phyloP scores from a whole-genome alignment of 108 stramenopile genomes.

The Stephanodiscus minutulus region DNA sequence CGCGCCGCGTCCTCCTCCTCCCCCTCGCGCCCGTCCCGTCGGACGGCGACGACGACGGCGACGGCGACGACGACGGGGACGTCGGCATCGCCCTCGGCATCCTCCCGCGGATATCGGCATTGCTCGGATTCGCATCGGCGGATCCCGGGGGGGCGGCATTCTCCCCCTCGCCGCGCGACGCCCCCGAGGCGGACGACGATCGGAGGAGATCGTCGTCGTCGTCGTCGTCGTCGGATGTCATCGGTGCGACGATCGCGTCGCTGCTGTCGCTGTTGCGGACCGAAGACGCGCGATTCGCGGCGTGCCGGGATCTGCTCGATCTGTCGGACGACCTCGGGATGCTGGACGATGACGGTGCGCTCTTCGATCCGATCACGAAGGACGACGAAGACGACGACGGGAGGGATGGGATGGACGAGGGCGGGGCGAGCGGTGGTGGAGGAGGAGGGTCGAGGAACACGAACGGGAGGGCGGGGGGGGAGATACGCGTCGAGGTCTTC shows the following conservation, averaged over 20 bases:
- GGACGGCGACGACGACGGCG: neutral
- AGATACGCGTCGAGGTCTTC: constrained; percentile 35
- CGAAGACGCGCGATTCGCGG: constrained; percentile 6
- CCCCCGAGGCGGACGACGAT: neutral
- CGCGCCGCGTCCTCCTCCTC: constrained; percentile 41
- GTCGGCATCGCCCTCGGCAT: constrained; percentile 20
- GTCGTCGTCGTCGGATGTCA: neutral
- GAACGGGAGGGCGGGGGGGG: neutral
- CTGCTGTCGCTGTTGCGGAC: constrained; percentile 20
- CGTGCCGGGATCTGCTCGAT: constrained; percentile 38
- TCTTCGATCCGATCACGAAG: constrained; percentile 28
- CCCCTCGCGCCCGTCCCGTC: neutral
- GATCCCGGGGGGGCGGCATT: constrained; percentile 33
- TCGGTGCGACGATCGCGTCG: constrained; percentile 34
- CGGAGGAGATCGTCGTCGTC: neutral
- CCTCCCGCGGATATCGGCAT: constrained; percentile 17
- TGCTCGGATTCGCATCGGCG: constrained; percentile 20
- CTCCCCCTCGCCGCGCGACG: neutral
- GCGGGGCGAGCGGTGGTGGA: neutral
- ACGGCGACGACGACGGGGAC: neutral
- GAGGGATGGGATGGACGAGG: no score
- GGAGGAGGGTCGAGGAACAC: neutral
- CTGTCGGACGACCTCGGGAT: constrained; percentile 37
- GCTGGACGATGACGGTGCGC: constrained; percentile 22
- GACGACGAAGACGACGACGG: neutral